Base-by-base conservation (phyloP, 306 rosid species). In the Vicia faba region DNA sequence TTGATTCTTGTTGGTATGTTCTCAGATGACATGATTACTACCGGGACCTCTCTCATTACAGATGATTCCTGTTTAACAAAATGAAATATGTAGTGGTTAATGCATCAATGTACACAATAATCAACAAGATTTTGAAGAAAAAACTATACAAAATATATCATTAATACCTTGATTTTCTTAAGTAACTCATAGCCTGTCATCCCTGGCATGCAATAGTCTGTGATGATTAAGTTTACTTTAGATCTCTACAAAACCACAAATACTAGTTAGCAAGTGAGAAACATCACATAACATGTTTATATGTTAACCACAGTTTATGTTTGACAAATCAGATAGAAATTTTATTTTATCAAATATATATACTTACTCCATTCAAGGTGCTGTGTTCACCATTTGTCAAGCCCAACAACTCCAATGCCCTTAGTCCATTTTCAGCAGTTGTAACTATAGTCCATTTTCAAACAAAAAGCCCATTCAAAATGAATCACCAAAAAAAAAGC, bases 201-300 rank as follows among this genome's bases (percentile, higher is more conserved):
- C 70, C 98, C 95, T 36, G 95, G 98, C 98, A 92, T 92, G 66
- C 95, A 87, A 26, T 92, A 92, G 78, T 92, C 98, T 65, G 96
- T 92, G 72, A 92, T 87, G 8, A 92, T 66, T 86, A 92, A 66
- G 67, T 89, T 89, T 20, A 92, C 96, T 81, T 86, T 87, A 55
- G 95, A 83, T 20, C 75, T 75, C 98, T 89, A 70, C 73, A 79
- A 75, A 65, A 18, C 8, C 45, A 14, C 4, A 64, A 57, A 44
- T 25, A 66, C 12, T 1, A 8, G 29, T 20, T 10, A 51, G 31
- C 31, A 0, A 9, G 58, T 20, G 31, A 20, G 4, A 51, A 51
- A 20, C 23, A 20, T 20, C 23, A 1, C 23, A 20, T 20, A 20
- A 20, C 23, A 20, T 20, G 23, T 20, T 2, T 20, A 20, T 20